These are phyloP conservation scores for Paecilomyces variotii DNA, from an alignment of 2,329 filamentous ascomycete genomes.

Conservation along the genomic window DNA sequence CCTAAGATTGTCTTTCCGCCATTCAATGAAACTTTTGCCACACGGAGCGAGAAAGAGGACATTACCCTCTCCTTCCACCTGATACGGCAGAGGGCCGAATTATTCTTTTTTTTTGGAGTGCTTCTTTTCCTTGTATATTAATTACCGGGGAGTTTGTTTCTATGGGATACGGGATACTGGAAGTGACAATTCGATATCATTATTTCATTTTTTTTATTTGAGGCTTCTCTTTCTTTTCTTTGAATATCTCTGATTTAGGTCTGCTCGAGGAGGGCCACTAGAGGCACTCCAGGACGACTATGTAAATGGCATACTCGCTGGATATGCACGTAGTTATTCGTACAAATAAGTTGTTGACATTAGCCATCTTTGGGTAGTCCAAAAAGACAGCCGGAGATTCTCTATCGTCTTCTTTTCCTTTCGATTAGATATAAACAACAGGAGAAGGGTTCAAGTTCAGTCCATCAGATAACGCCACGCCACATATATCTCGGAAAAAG, in stretches of 20 bases:
- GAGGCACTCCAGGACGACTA: background rate
- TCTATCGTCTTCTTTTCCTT: slow-evolving; percentile 6
- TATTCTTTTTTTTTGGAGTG: background rate
- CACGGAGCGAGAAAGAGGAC: slow-evolving; percentile 4
- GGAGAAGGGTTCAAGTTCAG: slow-evolving; percentile 4
- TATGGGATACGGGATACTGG: background rate
- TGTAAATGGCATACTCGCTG: background rate
- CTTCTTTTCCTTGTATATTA: background rate
- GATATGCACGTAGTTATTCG: background rate
- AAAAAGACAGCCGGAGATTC: slow-evolving; percentile 1
- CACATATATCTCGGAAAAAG: background rate
- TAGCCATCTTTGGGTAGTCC: background rate
- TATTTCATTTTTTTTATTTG: background rate
- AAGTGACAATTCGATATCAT: background rate
- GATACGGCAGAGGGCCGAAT: background rate
- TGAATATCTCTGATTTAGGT: background rate
- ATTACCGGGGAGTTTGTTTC: background rate
- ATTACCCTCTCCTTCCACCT: slow-evolving; percentile 3
- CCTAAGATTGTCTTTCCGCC: too few species aligned
- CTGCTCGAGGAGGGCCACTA: background rate
- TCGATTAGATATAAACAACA: slow-evolving; percentile 1
- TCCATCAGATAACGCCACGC: background rate
- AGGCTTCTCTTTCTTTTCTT: background rate
- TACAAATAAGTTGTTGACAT: background rate
- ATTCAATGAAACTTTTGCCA: background rate